phyloP scores from a whole-genome alignment of 129 eudicot genomes.

The Scalesia atractyloides region DNA sequence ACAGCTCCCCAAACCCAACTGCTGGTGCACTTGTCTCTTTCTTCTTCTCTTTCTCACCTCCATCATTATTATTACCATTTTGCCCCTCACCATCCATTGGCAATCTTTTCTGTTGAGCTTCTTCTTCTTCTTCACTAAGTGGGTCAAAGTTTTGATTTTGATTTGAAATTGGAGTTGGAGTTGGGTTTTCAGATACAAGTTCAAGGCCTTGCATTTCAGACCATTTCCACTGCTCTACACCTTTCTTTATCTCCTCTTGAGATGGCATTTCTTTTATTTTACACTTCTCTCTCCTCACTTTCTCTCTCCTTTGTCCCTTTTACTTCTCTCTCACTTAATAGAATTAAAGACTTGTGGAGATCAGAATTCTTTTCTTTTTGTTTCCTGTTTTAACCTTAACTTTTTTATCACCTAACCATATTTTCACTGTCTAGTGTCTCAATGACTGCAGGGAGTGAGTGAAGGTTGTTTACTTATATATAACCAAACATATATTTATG shows the following conservation, averaged over 20 bases:
- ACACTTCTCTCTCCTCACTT: conserved; percentile 21
- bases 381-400: conserved; percentile 21
- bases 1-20: conserved; percentile 68
- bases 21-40: conserved; percentile 37
- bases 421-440: neutral
- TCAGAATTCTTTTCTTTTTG: conserved; percentile 25
- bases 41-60: conserved; percentile 34
- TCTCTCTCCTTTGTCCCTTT: conserved; percentile 32
- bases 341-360: conserved; percentile 29
- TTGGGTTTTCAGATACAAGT: conserved; percentile 45
- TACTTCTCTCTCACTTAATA: conserved; percentile 6
- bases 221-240: conserved; percentile 82
- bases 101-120: conserved; percentile 15
- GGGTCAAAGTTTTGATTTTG: conserved; percentile 26
- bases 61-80: conserved; percentile 26
- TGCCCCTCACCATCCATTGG: conserved; percentile 43
- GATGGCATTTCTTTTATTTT: conserved; percentile 54
- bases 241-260: conserved; percentile 57
- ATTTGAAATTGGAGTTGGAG: conserved; percentile 26
- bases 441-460: conserved; percentile 15
- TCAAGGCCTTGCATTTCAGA: conserved; percentile 87
- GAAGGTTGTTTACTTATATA: neutral
- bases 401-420: neutral
- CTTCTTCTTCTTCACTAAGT: conserved; percentile 28
- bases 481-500: no score